A percentile compares a stretch with the other conserved stretches of the same genome.
phyloP scores from a whole-genome alignment of 371 early-diverging fungal genomes.

The Apophysomyces ossiformis region DNA sequence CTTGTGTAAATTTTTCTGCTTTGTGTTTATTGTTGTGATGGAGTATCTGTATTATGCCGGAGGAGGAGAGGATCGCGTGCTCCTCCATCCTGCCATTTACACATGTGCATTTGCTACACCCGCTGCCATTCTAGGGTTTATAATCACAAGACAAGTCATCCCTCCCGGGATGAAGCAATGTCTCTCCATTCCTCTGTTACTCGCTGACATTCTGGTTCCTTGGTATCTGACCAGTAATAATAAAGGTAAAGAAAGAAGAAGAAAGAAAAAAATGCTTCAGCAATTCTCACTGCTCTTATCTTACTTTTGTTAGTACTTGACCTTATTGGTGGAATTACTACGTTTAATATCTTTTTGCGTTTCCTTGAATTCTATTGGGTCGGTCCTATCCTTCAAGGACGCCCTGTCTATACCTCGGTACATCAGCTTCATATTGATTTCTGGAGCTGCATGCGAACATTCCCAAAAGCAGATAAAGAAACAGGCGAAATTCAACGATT shows the following conservation, averaged over 20 bases:
- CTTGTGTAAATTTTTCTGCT: background rate
- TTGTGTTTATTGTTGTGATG: background rate
- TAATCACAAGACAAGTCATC: constrained; percentile 27
- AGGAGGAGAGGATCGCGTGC: constrained; percentile 21
- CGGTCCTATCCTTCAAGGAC: constrained; percentile 32
- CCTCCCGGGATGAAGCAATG: constrained; percentile 30
- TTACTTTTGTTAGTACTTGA: constrained; percentile 29
- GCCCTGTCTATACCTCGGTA: constrained; percentile 28
- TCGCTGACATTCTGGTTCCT: constrained; percentile 30
- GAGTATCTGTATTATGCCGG: constrained; percentile 1
- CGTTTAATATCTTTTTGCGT: constrained; percentile 35
- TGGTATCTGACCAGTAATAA: constrained; percentile 27
- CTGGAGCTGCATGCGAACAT: constrained; percentile 41
- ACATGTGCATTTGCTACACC: constrained; percentile 18
- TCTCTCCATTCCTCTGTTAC: constrained; percentile 37
- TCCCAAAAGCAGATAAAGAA: constrained; percentile 34
- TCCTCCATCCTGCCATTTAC: constrained; percentile 1
- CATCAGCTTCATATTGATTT: constrained; percentile 36
- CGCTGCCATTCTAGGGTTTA: constrained; percentile 15
- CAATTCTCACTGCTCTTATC: background rate
- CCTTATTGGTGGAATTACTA: constrained; percentile 19
- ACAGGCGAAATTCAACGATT: constrained; percentile 26
- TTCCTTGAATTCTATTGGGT: constrained; percentile 41
- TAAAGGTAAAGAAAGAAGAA: constrained; percentile 1
- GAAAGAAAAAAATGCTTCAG: background rate